These are phyloP conservation scores for Diaporthe eres DNA, from an alignment of 2,329 filamentous ascomycete species.

Conservation along the genomic window DNA sequence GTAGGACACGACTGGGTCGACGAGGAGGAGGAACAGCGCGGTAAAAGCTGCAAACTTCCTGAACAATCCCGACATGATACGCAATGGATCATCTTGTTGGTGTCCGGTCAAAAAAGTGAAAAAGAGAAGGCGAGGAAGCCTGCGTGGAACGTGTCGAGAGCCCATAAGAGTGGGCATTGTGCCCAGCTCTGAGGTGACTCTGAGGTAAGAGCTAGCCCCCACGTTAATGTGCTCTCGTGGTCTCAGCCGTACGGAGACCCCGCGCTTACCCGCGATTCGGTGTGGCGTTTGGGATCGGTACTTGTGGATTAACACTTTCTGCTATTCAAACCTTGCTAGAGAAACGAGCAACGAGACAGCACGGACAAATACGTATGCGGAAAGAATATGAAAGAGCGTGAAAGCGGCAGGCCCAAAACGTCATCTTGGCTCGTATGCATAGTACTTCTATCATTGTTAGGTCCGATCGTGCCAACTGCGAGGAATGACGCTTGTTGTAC, in stretches of 20 bases:
- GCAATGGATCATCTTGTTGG: background rate
- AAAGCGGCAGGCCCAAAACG: background rate
- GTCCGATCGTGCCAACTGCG: too few relatives aligned
- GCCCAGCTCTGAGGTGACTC: background rate
- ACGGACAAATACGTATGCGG: background rate
- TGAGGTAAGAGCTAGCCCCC: background rate
- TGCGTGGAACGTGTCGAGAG: too few relatives aligned
- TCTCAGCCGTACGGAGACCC: background rate
- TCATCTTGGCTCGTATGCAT: background rate
- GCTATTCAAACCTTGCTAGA: background rate
- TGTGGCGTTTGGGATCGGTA: background rate
- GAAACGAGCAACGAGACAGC: background rate
- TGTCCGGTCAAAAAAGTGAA: fast-evolving
- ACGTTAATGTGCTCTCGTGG: background rate
- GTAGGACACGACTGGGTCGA: background rate
- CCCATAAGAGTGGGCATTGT: background rate
- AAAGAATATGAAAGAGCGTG: background rate
- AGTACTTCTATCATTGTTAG: background rate
- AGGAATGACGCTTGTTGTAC: background rate
- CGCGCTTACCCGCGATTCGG: background rate
- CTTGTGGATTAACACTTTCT: background rate
- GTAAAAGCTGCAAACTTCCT: background rate
- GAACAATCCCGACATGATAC: background rate
- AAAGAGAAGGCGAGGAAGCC: background rate
- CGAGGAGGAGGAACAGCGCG: background rate